phyloP scores from a whole-genome alignment of 441 rosid species.

The Kokia cookei region DNA sequence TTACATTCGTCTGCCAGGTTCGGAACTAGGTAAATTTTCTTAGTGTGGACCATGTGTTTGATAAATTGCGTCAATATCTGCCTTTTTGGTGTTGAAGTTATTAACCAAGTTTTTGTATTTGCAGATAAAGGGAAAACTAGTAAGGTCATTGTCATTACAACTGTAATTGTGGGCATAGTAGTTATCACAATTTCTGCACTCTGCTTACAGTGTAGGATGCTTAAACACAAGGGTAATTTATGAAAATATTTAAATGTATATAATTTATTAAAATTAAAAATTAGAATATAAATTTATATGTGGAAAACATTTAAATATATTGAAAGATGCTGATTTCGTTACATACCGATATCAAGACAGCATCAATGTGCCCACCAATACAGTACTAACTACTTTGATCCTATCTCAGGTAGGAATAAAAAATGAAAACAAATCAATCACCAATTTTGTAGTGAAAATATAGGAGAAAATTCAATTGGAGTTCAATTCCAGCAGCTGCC shows the following conservation, averaged over 20 bases:
- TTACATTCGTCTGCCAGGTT: slow-evolving; percentile 42
- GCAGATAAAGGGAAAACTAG: background rate
- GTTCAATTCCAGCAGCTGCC: background rate
- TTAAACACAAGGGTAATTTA: background rate
- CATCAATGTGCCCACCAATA: too few species aligned
- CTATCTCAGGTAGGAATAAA: background rate
- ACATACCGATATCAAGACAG: too few species aligned
- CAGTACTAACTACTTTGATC: too few species aligned
- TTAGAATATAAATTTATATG: too few species aligned
- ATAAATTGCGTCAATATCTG: background rate
- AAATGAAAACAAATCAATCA: background rate
- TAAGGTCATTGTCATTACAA: background rate
- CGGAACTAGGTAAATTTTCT: slow-evolving; percentile 46
- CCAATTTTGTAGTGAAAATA: background rate
- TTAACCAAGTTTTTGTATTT: background rate
- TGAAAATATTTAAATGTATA: too few species aligned
- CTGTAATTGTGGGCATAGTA: background rate
- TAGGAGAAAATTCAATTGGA: background rate
- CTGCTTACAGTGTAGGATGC: background rate
- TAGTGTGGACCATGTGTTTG: background rate
- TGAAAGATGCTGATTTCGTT: too few species aligned
- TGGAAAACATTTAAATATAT: too few species aligned
- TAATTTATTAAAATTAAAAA: too few species aligned
- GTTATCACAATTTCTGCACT: background rate
- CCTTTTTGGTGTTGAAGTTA: background rate